Evolutionary conservation across 176 grass and related monocot species (phyloP), one percentile per base, ranked within the genome.

Genomic region (Leersia perrieri): DNA sequence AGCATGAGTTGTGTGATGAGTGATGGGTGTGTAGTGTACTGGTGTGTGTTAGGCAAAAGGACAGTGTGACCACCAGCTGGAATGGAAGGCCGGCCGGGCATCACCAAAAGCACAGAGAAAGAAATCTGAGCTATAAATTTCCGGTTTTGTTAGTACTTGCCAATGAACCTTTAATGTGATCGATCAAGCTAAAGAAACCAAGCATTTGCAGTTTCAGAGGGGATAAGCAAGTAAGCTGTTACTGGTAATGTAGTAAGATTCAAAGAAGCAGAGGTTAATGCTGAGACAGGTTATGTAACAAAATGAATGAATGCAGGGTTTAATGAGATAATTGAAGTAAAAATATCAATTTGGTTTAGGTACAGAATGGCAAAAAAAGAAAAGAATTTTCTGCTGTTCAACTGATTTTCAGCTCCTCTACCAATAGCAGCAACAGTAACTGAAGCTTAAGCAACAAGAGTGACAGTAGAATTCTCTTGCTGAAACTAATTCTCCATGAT

Each of bases 61-160:
- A 65, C 25, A 39, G 69, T 33, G 68, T 16, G 75, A 39, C 77
- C 40, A 80, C 23, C 76, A 75, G 33, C 58, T 72, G 89, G 84
- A 87, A 87, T 66, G 89, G 84, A 87, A 84, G 72, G 44, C 41
- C 13, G 72, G 44, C 41, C 13, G 22, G 44, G 41, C 5, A 31
- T 14, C 16, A 7, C 9, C 12, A 40, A 30, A 31, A 33, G 11
- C 31, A 70, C 41, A 14, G 11, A 10, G 18, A 61, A 60, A 3
- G 15, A 66, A 40, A 53, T 79, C 28, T 62, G 22, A 18, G 34
- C 71, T 89, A 79, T 34, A 49, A 80, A 15, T 25, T 8, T 27
- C 15, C 15, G 11, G 67, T 0, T 29, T 18, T 44, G 13, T 44
- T 9, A 44, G 3, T 28, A 29, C 16, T 35, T 45, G 2, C 11